Evolutionary conservation across 1,139 yeast species (phyloP).

Genomic region (Diutina rugosa): DNA sequence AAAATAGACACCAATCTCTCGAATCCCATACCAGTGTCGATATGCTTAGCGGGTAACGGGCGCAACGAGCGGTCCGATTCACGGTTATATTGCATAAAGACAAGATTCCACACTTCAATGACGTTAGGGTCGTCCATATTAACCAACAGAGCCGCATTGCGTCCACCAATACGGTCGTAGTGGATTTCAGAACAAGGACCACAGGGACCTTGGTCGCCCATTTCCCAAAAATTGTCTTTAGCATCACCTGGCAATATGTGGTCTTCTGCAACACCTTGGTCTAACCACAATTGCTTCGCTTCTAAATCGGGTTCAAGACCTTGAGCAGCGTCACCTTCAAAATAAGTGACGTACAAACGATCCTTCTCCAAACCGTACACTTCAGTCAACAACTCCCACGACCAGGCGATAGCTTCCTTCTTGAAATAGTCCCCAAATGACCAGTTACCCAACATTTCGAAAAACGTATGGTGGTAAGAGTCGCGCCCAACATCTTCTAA

Average conservation of each 20-base stretch:
- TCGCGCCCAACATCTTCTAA: slow-evolving; percentile 97
- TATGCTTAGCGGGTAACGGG: slow-evolving; percentile 83
- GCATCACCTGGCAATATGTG: slow-evolving; percentile 88
- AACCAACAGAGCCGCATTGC: slow-evolving; percentile 84
- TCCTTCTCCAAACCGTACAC: slow-evolving; percentile 69
- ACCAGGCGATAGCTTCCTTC: slow-evolving; percentile 75
- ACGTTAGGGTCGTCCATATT: slow-evolving; percentile 97
- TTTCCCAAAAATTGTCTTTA: slow-evolving; percentile 96
- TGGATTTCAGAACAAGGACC: slow-evolving; percentile 98
- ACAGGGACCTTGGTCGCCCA: slow-evolving; percentile 99
- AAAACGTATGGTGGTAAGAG: slow-evolving; percentile 94
- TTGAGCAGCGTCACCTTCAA: slow-evolving; percentile 75
- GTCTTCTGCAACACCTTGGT: slow-evolving; percentile 80
- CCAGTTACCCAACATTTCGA: slow-evolving; percentile 99
- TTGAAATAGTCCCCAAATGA: slow-evolving; percentile 98
- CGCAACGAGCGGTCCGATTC: slow-evolving; percentile 77
- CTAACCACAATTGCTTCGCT: slow-evolving; percentile 78
- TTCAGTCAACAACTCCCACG: slow-evolving; percentile 84
- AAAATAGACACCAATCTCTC: slow-evolving; percentile 92
- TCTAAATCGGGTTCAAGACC: slow-evolving; percentile 93
- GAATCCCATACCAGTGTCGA: slow-evolving; percentile 98
- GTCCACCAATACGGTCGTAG: slow-evolving; percentile 94
- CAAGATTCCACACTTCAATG: slow-evolving; percentile 94
- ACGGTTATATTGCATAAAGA: slow-evolving; percentile 91
- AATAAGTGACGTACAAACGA: slow-evolving; percentile 87